These are phyloP conservation scores for Talaromyces nanjingensis DNA, from an alignment of 495 filamentous ascomycete species.

Conservation along the genomic window DNA sequence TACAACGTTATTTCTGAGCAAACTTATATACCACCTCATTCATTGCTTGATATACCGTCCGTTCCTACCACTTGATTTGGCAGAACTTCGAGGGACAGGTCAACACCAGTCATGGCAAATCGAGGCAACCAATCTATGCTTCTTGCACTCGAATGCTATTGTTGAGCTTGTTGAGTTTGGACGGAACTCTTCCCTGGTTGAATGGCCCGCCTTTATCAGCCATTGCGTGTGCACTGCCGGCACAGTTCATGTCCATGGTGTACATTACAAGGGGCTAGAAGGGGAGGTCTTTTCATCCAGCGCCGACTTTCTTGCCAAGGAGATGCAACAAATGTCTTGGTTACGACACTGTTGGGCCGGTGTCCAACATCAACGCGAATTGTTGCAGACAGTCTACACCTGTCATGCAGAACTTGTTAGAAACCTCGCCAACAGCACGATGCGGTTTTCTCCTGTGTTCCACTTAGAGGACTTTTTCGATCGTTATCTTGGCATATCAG, in stretches of 20 bases:
- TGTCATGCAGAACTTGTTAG: constrained; percentile 70
- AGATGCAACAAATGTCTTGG: constrained; percentile 72
- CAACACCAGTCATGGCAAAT: constrained; percentile 91
- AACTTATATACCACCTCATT: constrained; percentile 76
- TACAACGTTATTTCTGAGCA: constrained; percentile 70
- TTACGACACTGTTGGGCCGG: constrained; percentile 67
- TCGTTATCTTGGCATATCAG: constrained; percentile 52
- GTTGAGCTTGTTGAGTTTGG: constrained; percentile 76
- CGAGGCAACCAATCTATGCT: constrained; percentile 78
- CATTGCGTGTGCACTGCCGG: constrained; percentile 79
- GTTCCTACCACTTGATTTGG: constrained; percentile 75
- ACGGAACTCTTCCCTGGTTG: constrained; percentile 54
- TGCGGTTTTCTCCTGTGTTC: constrained; percentile 70
- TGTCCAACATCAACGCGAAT: constrained; percentile 71
- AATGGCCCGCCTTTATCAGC: constrained; percentile 77
- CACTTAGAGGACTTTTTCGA: constrained; percentile 84
- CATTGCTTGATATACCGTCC: constrained; percentile 81
- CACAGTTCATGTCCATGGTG: constrained; percentile 78
- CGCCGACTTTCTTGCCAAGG: constrained; percentile 63
- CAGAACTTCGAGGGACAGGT: constrained; percentile 66
- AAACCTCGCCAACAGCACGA: constrained; percentile 54
- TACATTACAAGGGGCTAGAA: constrained; percentile 64
- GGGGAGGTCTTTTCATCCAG: constrained; percentile 58
- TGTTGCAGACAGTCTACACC: constrained; percentile 63
- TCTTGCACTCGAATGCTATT: constrained; percentile 80